Evolutionary conservation across 78 protist genomes (phyloP).

Genomic region (Creolimax fragrantissima): DNA sequence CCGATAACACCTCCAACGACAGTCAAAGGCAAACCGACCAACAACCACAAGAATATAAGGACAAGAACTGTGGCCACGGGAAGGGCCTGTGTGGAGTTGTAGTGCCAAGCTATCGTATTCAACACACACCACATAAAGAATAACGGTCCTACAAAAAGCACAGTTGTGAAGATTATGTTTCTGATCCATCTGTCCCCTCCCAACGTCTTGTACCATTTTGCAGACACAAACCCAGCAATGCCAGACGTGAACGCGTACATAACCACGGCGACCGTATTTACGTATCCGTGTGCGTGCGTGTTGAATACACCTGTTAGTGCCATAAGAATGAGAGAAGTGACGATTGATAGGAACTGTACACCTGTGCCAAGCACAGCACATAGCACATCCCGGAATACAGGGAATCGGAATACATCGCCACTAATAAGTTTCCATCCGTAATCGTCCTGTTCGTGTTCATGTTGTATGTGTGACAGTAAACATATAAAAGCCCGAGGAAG

Average conservation of each 20-base stretch:
- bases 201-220: slow-evolving; percentile 43
- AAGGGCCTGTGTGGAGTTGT: slow-evolving; percentile 76
- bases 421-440: slow-evolving; percentile 96
- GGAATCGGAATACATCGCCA: slow-evolving; percentile 96
- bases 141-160: slow-evolving; percentile 69
- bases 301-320: slow-evolving; percentile 74
- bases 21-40: slow-evolving; percentile 79
- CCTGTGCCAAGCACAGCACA: slow-evolving; percentile 68
- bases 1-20: slow-evolving; percentile 90
- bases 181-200: slow-evolving; percentile 86
- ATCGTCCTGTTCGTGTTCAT: slow-evolving; percentile 60
- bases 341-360: slow-evolving; percentile 77
- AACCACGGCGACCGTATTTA: slow-evolving; percentile 78
- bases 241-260: slow-evolving; percentile 82
- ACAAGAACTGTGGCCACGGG: slow-evolving; percentile 71
- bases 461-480: too few relatives aligned
- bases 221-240: slow-evolving; percentile 53
- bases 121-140: slow-evolving; percentile 59
- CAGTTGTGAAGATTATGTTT: slow-evolving; percentile 74
- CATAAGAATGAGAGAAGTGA: slow-evolving; percentile 53
- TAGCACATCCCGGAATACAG: slow-evolving; percentile 56
- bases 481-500: too few relatives aligned
- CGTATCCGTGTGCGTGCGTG: slow-evolving; percentile 77
- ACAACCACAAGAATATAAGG: slow-evolving; percentile 59
- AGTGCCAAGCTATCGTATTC: slow-evolving; percentile 72